Conservation (phyloP, 352 stramenopile genomes). For the Pythium brachiatum region DNA sequence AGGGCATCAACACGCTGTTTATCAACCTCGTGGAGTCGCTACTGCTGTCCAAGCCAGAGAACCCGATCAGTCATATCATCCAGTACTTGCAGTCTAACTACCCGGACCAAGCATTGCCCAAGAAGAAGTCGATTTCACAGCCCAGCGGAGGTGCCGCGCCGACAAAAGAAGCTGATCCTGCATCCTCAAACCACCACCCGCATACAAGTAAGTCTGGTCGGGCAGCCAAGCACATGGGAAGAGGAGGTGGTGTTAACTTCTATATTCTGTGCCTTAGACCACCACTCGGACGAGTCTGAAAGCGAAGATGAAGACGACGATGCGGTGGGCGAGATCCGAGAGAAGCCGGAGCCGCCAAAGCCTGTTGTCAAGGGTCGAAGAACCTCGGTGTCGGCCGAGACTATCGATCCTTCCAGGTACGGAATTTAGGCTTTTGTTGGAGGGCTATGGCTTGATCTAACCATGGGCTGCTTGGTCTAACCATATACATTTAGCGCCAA, state of each 20-base stretch:
- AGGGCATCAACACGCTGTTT: conserved; percentile 91
- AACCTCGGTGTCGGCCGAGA: conserved; percentile 87
- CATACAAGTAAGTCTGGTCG: conserved; percentile 25
- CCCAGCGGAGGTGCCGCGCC: conserved; percentile 2
- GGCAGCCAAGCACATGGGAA: too few relatives aligned
- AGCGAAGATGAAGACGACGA: conserved; percentile 88
- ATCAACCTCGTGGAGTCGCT: conserved; percentile 92
- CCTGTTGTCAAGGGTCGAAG: conserved; percentile 80
- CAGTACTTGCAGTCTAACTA: conserved; percentile 89
- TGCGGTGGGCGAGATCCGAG: conserved; percentile 77
- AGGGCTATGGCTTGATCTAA: neutral
- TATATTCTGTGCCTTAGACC: conserved; percentile 26
- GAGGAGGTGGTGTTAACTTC: neutral
- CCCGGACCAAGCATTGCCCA: conserved; percentile 67
- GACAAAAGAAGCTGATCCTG: conserved; percentile 50
- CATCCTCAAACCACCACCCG: conserved; percentile 17
- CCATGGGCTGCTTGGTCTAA: neutral
- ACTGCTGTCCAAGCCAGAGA: conserved; percentile 87
- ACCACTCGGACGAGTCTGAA: conserved; percentile 86
- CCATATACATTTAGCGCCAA: conserved; percentile 43
- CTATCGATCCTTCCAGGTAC: conserved; percentile 79
- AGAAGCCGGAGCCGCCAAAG: conserved; percentile 50
- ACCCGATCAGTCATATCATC: conserved; percentile 87
- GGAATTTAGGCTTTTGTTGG: neutral
- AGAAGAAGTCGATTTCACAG: conserved; percentile 33